phyloP scores from a whole-genome alignment of 495 filamentous ascomycete species.

The Patellaria atrata region DNA sequence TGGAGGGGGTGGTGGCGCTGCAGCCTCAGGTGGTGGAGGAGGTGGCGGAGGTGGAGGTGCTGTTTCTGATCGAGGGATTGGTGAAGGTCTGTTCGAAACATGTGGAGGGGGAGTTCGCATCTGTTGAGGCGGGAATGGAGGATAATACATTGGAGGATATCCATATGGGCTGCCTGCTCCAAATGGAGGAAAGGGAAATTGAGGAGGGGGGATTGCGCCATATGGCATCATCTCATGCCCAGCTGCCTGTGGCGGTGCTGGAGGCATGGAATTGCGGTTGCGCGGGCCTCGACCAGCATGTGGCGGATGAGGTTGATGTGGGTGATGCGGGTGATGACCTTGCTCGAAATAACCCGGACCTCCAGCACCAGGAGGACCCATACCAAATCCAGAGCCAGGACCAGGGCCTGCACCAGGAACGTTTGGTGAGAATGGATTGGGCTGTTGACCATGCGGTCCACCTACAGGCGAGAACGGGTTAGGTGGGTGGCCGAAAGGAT shows the following conservation, averaged over 20 bases:
- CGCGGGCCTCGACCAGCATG: conserved; percentile 10
- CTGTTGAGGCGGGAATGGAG: too few species aligned
- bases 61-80: conserved; percentile 9
- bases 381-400: conserved; percentile 10
- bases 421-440: conserved; percentile 24
- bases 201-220: too few species aligned
- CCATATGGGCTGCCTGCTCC: conserved; percentile 7
- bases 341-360: neutral
- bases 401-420: conserved; percentile 8
- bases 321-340: conserved; percentile 8
- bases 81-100: conserved; percentile 1
- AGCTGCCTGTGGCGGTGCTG: conserved; percentile 10
- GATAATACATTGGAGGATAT: conserved; percentile 5
- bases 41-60: conserved; percentile 8
- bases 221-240: conserved; percentile 21
- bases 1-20: conserved; percentile 11
- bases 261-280: conserved; percentile 19
- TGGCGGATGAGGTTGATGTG: conserved; percentile 8
- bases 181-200: conserved; percentile 15
- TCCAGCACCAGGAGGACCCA: neutral
- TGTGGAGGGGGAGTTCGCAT: conserved; percentile 7
- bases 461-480: conserved; percentile 25
- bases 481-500: conserved; percentile 21
- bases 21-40: conserved; percentile 4
- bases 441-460: conserved; percentile 2